Evolutionary conservation across 1,284 basidiomycete genomes (phyloP), one percentile per base, ranked within the genome.

Genomic region (Apiotrichum gamsii): DNA sequence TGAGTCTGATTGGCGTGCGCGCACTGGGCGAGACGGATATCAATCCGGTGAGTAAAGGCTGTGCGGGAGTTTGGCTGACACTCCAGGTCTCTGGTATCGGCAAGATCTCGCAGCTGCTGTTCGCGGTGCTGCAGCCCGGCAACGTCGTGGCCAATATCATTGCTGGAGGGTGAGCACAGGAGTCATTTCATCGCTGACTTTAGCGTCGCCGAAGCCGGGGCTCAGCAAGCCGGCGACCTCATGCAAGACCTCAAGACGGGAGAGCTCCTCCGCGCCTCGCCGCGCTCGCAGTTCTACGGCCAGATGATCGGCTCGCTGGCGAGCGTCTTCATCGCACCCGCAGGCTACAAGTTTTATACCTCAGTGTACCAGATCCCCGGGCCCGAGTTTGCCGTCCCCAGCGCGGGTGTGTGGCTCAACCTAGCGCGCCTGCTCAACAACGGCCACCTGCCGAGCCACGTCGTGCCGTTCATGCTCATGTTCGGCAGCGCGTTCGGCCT

Each of bases 231-330:
- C 8, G 94, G 93, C 15, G 93, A 97, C 69, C 80, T 97, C 16
- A 96, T 97, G 91, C 93, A 97, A 75, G 94, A 97, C 70, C 77
- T 96, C 57, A 97, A 97, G 75, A 96, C 93, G 1, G 94, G 94
- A 0, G 85, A 91, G 65, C 77, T 96, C 18, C 79, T 93, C 43
- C 81, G 81, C 52, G 90, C 88, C 5, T 90, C 88, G 9, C 88
- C 88, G 20, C 77, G 87, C 62, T 85, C 85, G 3, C 87, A 90
- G 60, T 91, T 91, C 67, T 90, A 82, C 61, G 85, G 85, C 10
- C 89, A 95, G 69, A 75, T 95, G 49, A 84, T 94, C 49, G 90
- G 90, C 23, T 90, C 87, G 10, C 78, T 83, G 0, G 77, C 91
- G 5, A 90, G 87, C 18, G 90, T 97, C 28, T 67, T 95, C 43